Evolutionary conservation across 176 grass and related monocot species (phyloP).

Genomic region (Cocos nucifera): DNA sequence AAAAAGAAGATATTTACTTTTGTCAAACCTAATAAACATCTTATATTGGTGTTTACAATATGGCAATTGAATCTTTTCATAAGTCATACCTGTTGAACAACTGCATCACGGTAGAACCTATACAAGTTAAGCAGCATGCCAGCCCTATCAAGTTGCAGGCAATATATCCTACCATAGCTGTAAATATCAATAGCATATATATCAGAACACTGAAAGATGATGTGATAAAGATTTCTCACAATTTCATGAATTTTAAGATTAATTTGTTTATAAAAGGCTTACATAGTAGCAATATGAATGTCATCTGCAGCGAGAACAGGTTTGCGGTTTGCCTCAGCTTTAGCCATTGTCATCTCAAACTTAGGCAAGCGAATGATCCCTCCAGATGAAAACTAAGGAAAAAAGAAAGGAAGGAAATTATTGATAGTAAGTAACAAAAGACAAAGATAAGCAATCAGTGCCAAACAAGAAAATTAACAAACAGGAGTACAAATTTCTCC

Average conservation of each 20-base stretch:
- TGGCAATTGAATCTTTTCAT: too few relatives aligned
- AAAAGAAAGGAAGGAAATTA: background rate
- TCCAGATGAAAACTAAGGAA: slow-evolving; percentile 72
- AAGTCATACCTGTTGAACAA: slow-evolving; percentile 79
- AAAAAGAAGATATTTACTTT: too few relatives aligned
- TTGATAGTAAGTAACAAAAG: slow-evolving; percentile 9
- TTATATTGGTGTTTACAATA: too few relatives aligned
- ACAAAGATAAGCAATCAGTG: background rate
- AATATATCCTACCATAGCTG: slow-evolving; percentile 98
- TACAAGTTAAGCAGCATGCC: slow-evolving; percentile 75
- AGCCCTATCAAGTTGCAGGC: slow-evolving; percentile 80
- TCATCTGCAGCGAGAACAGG: slow-evolving; percentile 83
- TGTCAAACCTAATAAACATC: too few relatives aligned
- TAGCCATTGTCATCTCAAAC: slow-evolving; percentile 93
- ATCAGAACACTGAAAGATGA: too few relatives aligned
- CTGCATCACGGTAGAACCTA: slow-evolving; percentile 95
- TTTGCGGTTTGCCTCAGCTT: slow-evolving; percentile 79
- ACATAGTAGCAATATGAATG: slow-evolving; percentile 94
- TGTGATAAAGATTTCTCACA: too few relatives aligned
- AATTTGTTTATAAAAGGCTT: slow-evolving; percentile 23
- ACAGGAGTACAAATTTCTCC: background rate
- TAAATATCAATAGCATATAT: background rate
- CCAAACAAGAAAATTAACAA: background rate
- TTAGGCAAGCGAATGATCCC: slow-evolving; percentile 81
- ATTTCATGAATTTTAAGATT: too few relatives aligned